phyloP scores from a whole-genome alignment of 2,329 filamentous ascomycete species.

The Cladophialophora psammophila region DNA sequence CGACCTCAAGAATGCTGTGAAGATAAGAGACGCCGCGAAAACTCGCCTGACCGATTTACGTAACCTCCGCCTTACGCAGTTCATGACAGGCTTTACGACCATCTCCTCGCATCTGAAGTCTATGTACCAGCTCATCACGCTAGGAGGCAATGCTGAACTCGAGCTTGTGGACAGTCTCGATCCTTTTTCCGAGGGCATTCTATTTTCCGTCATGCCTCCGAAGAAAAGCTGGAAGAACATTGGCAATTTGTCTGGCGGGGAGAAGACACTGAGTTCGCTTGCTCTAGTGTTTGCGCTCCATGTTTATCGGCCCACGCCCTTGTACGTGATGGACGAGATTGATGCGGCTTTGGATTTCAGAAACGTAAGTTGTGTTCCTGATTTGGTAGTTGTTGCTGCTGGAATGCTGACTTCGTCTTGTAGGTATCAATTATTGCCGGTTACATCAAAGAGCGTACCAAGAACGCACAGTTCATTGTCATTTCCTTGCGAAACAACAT shows the following conservation, averaged over 20 bases:
- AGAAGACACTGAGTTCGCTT: conserved; percentile 93
- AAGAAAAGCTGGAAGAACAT: conserved; percentile 99
- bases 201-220: conserved; percentile 98
- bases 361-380: conserved; percentile 72
- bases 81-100: conserved; percentile 96
- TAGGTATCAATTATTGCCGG: conserved; percentile 96
- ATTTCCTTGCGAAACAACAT: conserved; percentile 99
- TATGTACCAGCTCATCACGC: conserved; percentile 99
- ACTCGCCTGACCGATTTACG: conserved; percentile 91
- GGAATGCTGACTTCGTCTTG: conserved; percentile 7
- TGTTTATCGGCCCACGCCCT: conserved; percentile 94
- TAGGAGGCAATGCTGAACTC: conserved; percentile 97
- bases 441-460: conserved; percentile 98
- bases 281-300: conserved; percentile 97
- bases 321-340: conserved; percentile 99
- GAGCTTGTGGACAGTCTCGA: conserved; percentile 96
- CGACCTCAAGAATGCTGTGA: conserved; percentile 80
- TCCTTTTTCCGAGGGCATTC: conserved; percentile 93
- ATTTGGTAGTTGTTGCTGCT: not conserved
- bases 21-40: conserved; percentile 84
- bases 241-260: conserved; percentile 90
- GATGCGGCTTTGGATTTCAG: conserved; percentile 97
- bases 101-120: conserved; percentile 97
- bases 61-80: conserved; percentile 87
- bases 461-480: conserved; percentile 99